Conservation (phyloP, 768 basidiomycete genomes). For the Calocybe gangraenosa region DNA sequence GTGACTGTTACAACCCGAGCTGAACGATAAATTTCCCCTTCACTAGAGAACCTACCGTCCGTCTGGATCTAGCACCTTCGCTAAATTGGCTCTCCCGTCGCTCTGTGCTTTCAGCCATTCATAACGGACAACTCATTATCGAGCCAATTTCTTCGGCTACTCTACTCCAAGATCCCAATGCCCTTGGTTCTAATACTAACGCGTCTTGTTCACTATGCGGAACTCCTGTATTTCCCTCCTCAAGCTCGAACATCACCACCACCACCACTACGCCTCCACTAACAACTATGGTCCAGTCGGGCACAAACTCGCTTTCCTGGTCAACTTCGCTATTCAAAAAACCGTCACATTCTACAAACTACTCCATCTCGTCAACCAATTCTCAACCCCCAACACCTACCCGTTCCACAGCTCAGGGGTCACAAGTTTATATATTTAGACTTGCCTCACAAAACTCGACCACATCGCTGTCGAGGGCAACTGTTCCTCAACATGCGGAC, state of each 20-base stretch:
- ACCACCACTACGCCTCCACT: conserved; percentile 26
- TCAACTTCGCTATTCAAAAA: conserved; percentile 61
- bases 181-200: conserved; percentile 46
- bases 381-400: conserved; percentile 29
- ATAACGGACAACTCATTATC: conserved; percentile 81
- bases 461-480: conserved; percentile 4
- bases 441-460: conserved; percentile 35
- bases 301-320: conserved; percentile 38
- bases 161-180: conserved; percentile 52
- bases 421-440: conserved; percentile 61
- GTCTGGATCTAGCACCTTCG: conserved; percentile 91
- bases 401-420: conserved; percentile 17
- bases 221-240: conserved; percentile 41
- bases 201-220: conserved; percentile 83
- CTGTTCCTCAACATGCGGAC: too few relatives aligned
- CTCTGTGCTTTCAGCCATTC: conserved; percentile 78
- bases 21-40: too few relatives aligned
- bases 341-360: conserved; percentile 25
- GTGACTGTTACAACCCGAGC: too few relatives aligned
- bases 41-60: conserved; percentile 81
- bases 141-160: conserved; percentile 73
- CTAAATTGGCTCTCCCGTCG: conserved; percentile 92
- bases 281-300: conserved; percentile 25
- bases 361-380: conserved; percentile 22
- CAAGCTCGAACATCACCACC: conserved; percentile 19